Conservation (phyloP, 192 early-diverging fungal species). For the Backusella australiensis region DNA sequence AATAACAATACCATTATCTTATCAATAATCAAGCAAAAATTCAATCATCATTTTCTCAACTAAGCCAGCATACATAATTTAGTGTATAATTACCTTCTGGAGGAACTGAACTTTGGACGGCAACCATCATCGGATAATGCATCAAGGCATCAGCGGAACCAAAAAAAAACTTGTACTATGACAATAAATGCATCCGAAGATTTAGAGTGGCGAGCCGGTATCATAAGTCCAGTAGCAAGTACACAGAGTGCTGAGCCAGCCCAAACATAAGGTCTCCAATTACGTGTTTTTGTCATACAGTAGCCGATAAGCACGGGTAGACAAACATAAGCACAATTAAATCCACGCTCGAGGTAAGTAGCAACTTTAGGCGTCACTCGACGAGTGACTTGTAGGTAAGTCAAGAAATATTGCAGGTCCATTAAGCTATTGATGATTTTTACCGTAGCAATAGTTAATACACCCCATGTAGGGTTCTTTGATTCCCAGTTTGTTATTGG, state of each 20-base stretch:
- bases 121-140: conserved; percentile 3
- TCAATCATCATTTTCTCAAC: neutral
- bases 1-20: conserved; percentile 27
- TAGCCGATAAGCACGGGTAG: conserved; percentile 6
- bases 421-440: neutral
- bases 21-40: neutral
- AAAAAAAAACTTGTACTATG: conserved; percentile 10
- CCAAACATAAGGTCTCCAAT: conserved; percentile 17
- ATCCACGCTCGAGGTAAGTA: conserved; percentile 16
- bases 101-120: conserved; percentile 17
- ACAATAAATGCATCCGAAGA: conserved; percentile 24
- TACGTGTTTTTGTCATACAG: conserved; percentile 6
- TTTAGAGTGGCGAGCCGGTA: conserved; percentile 18
- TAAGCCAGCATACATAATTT: neutral
- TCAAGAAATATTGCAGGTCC: conserved; percentile 3
- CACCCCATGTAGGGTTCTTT: conserved; percentile 3
- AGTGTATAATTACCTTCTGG: conserved; percentile 8
- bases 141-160: conserved; percentile 15
- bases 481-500: conserved; percentile 10
- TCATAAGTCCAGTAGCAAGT: conserved; percentile 27
- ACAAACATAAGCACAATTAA: neutral
- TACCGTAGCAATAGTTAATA: conserved; percentile 7
- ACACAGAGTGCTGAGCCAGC: conserved; percentile 6
- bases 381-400: conserved; percentile 17
- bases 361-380: conserved; percentile 4